A percentile compares a stretch with the other conserved stretches of the same genome.
phyloP scores from a whole-genome alignment of 73 alveolate genomes.

The Tetrahymena malaccensis region DNA sequence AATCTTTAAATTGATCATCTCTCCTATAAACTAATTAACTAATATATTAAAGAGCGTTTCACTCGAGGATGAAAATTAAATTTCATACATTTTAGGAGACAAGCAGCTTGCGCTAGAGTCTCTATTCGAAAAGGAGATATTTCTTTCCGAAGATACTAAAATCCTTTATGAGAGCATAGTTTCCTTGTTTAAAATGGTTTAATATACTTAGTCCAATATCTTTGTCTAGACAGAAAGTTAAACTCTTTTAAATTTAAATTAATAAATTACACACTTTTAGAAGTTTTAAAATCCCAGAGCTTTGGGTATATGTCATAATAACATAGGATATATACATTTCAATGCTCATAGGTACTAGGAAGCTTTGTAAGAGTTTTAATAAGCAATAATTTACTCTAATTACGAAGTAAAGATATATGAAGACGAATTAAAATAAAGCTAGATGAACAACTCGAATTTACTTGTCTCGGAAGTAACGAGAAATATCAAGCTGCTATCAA shows the following conservation, averaged over 20 bases:
- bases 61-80: background rate
- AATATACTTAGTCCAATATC: background rate
- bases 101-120: background rate
- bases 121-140: background rate
- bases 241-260: background rate
- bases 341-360: background rate
- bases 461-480: background rate
- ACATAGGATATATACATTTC: background rate
- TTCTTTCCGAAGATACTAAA: background rate
- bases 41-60: background rate
- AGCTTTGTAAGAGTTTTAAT: background rate
- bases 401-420: background rate
- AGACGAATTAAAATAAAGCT: background rate
- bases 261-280: background rate
- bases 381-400: background rate
- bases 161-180: background rate
- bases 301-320: background rate
- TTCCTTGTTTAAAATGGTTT: background rate
- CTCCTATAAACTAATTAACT: background rate
- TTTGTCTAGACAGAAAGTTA: background rate
- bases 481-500: background rate
- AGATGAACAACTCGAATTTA: background rate
- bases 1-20: background rate
- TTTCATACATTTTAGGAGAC: background rate
- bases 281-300: background rate